Evolutionary conservation across 2,329 filamentous ascomycete genomes (phyloP).

Genomic region (Monosporascus cannonballus): DNA sequence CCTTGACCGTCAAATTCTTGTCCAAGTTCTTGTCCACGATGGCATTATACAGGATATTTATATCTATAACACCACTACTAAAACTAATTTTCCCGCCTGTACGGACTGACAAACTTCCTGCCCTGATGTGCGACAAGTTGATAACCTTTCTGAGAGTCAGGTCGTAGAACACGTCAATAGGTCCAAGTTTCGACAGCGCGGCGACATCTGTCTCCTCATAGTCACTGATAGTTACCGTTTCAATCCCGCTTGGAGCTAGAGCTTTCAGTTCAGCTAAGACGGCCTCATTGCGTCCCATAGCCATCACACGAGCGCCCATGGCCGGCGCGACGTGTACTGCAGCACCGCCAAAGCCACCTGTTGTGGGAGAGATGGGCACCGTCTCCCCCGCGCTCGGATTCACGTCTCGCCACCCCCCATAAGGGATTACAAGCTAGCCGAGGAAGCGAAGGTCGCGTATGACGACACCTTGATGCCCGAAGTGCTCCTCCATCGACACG

Average conservation of each 20-base stretch:
- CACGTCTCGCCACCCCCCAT: conserved; percentile 10
- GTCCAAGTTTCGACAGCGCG: conserved; percentile 3
- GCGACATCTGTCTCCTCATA: conserved; percentile 5
- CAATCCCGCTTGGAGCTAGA: conserved; percentile 5
- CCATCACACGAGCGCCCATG: conserved; percentile 13
- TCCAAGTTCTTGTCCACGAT: background rate
- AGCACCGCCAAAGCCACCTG: conserved; percentile 11
- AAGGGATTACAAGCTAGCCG: conserved; percentile 4
- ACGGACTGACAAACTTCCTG: conserved; percentile 8
- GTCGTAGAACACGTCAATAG: conserved; percentile 10
- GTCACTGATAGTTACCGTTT: conserved; percentile 7
- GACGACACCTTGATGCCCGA: background rate
- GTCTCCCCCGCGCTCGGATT: conserved; percentile 7
- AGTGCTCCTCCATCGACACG: conserved; percentile 8
- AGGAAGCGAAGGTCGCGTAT: conserved; percentile 6
- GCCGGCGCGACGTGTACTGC: conserved; percentile 11
- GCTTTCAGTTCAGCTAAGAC: conserved; percentile 5
- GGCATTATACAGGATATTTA: conserved; percentile 2
- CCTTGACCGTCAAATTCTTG: conserved; percentile 2
- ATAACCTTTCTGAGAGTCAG: conserved; percentile 2
- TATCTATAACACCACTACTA: conserved; percentile 5
- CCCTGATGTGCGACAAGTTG: conserved; percentile 6
- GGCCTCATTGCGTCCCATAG: conserved; percentile 11
- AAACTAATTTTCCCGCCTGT: conserved; percentile 4
- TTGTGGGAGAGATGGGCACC: conserved; percentile 10